phyloP scores from a whole-genome alignment of 164 flowering plant genomes.

The Liquidambar formosana region DNA sequence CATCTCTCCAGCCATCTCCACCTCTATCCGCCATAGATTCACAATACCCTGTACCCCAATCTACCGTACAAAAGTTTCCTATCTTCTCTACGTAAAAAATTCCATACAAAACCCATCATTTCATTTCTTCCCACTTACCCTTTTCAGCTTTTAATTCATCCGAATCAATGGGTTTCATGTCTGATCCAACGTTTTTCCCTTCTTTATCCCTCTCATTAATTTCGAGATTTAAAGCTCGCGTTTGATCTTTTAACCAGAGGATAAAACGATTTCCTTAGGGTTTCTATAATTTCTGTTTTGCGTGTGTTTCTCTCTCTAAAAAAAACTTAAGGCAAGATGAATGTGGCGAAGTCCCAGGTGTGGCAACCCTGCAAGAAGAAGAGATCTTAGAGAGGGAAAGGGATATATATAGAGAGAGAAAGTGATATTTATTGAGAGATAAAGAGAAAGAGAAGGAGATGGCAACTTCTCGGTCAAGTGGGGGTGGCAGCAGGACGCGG shows the following conservation, averaged over 20 bases:
- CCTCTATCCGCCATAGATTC: too few relatives aligned
- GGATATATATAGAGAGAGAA: neutral
- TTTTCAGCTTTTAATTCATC: constrained; percentile 4
- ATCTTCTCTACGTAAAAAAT: neutral
- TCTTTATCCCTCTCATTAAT: neutral
- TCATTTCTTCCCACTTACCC: neutral
- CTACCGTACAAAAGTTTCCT: too few relatives aligned
- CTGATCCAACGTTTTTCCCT: neutral
- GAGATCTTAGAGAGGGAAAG: constrained; percentile 20
- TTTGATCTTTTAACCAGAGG: too few relatives aligned
- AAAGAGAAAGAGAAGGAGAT: constrained; percentile 4
- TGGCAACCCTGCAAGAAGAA: constrained; percentile 60
- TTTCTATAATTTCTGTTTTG: neutral
- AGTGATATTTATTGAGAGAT: neutral
- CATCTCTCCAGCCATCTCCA: too few relatives aligned
- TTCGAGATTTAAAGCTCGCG: too few relatives aligned
- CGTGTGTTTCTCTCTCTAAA: neutral
- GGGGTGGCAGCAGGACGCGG: constrained; percentile 36
- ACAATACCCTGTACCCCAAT: too few relatives aligned
- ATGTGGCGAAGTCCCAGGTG: constrained; percentile 42
- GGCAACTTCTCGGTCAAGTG: constrained; percentile 14
- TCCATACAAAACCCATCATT: neutral
- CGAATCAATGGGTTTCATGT: constrained; percentile 7
- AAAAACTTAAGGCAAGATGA: constrained; percentile 24
- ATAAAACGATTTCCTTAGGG: neutral